Base-by-base conservation (phyloP, 2,329 filamentous ascomycete genomes). In the Albophoma yamanashiensis region DNA sequence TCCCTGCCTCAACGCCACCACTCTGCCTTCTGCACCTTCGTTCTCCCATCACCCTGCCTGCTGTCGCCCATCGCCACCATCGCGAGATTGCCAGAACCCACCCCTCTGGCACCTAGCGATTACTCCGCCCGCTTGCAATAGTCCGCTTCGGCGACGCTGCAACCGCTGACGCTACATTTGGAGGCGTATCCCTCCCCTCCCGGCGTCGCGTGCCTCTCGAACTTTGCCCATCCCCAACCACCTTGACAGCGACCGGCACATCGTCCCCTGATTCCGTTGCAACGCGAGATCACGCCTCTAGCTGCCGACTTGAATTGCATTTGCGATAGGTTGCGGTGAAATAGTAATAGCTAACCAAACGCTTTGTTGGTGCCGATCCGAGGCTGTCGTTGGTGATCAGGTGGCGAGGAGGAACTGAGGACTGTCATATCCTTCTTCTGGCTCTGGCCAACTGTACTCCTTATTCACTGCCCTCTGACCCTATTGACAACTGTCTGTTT, bases 361-460 rank as follows among this genome's bases (percentile, higher is more conserved):
- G 67, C 66, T 47, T 61, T 64, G 60, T 64, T 70, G 70, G 68
- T 68, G 63, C 67, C 66, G 64, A 67, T 63, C 67, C 66, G 64
- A 67, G 69, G 67, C 69, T 70, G 59, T 62, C 60, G 68, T 68
- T 34, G 68, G 68, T 73, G 70, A 67, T 68, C 67, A 64, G 71
- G 69, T 70, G 69, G 66, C 67, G 71, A 71, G 72, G 72, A 68
- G 73, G 73, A 72, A 62, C 65, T 68, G 67, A 65, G 69, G 72
- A 69, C 65, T 69, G 69, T 62, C 68, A 47, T 55, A 61, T 61
- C 59, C 68, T 73, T 68, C 70, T 67, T 67, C 65, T 68, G 69
- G 71, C 68, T 66, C 66, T 66, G 66, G 71, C 71, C 71, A 68
- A 68, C 69, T 76, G 74, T 76, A 76, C 73, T 73, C 70, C 68